These are phyloP conservation scores for Singerocomus inundabilis DNA, from an alignment of 1,284 basidiomycete species.

Conservation along the genomic window DNA sequence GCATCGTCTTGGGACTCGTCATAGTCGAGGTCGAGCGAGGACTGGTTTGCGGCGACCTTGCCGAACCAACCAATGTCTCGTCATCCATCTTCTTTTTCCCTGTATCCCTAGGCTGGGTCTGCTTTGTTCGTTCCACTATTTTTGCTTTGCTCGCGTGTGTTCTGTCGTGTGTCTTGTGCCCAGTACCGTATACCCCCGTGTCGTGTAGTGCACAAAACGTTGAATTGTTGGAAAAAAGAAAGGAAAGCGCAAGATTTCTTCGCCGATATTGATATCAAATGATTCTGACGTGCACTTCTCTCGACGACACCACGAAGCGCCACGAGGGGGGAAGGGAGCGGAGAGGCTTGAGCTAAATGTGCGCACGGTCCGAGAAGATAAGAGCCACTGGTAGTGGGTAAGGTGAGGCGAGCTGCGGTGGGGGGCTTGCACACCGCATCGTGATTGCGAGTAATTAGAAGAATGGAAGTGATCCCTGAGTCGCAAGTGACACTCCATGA, in stretches of 20 bases:
- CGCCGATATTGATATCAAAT: slow-evolving; percentile 10
- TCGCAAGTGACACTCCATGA: background rate
- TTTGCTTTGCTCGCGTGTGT: background rate
- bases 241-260: background rate
- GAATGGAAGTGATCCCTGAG: slow-evolving; percentile 25
- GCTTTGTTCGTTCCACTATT: background rate
- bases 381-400: slow-evolving; percentile 4
- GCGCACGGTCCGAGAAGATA: slow-evolving; percentile 9
- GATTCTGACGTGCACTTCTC: background rate
- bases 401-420: slow-evolving; percentile 24
- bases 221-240: background rate
- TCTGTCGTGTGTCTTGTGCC: background rate
- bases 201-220: background rate
- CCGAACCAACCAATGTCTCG: slow-evolving; percentile 26
- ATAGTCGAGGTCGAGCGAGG: slow-evolving; percentile 19
- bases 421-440: slow-evolving; percentile 12
- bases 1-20: slow-evolving; percentile 17
- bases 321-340: slow-evolving; percentile 13
- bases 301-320: slow-evolving; percentile 4
- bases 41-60: slow-evolving; percentile 20
- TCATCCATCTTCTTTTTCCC: slow-evolving; percentile 21
- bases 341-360: slow-evolving; percentile 18
- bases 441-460: slow-evolving; percentile 7
- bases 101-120: background rate
- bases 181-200: background rate